Conservation (phyloP, 768 basidiomycete genomes). For the Lactifluus piperatus region DNA sequence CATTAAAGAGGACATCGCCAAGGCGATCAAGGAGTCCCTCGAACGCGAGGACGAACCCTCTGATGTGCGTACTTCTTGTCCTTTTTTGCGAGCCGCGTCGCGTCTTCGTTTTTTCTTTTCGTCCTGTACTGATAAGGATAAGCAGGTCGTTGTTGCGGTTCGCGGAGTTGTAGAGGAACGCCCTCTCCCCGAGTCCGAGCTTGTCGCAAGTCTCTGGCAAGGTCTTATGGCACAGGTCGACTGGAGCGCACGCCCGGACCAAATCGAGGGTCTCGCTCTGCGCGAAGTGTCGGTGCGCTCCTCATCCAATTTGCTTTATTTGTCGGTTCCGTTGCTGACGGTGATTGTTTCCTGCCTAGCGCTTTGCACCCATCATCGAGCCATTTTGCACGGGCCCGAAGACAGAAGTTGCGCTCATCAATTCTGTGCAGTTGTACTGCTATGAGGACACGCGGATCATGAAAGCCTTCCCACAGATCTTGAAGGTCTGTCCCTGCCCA, state of each 20-base stretch:
- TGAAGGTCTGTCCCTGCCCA: slow-evolving; percentile 49
- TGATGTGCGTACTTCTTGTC: slow-evolving; percentile 43
- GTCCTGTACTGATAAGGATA: neutral
- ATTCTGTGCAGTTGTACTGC: slow-evolving; percentile 90
- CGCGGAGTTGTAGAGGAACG: slow-evolving; percentile 64
- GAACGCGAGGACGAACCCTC: slow-evolving; percentile 61
- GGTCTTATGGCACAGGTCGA: slow-evolving; percentile 84
- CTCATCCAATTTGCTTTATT: neutral
- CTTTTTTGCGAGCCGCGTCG: neutral
- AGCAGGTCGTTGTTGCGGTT: slow-evolving; percentile 71
- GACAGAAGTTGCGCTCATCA: slow-evolving; percentile 90
- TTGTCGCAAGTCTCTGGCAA: slow-evolving; percentile 87
- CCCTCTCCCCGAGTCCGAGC: slow-evolving; percentile 77
- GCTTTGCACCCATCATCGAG: slow-evolving; percentile 77
- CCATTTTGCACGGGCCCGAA: slow-evolving; percentile 85
- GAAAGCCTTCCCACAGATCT: slow-evolving; percentile 89
- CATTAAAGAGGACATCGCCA: slow-evolving; percentile 69
- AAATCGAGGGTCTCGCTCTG: slow-evolving; percentile 82
- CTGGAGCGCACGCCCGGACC: slow-evolving; percentile 84
- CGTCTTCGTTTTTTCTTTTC: neutral
- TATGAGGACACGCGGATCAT: slow-evolving; percentile 95
- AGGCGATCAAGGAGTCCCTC: slow-evolving; percentile 59
- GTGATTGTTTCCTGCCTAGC: slow-evolving; percentile 35
- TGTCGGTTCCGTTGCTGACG: neutral
- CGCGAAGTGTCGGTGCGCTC: slow-evolving; percentile 75